phyloP scores from a whole-genome alignment of 768 basidiomycete species.

The Pleurotus tuber-regium region DNA sequence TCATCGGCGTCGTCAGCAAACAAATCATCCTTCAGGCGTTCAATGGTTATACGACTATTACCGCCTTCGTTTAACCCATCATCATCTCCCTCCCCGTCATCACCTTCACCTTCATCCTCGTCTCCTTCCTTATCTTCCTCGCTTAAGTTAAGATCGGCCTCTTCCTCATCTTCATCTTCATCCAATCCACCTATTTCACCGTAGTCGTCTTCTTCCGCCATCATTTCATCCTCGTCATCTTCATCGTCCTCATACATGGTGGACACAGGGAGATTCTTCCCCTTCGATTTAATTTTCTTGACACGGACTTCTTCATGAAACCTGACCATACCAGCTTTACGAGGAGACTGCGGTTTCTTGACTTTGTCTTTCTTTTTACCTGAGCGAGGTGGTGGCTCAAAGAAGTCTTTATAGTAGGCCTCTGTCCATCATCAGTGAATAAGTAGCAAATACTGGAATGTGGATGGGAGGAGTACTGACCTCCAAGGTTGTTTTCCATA shows the following conservation, averaged over 20 bases:
- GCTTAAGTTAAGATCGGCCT: slow-evolving; percentile 21
- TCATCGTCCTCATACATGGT: slow-evolving; percentile 32
- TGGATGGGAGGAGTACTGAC: slow-evolving; percentile 17
- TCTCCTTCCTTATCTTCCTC: slow-evolving; percentile 27
- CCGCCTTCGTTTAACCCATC: slow-evolving; percentile 35
- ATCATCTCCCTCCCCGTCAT: slow-evolving; percentile 28
- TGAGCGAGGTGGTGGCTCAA: slow-evolving; percentile 60
- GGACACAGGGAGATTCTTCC: slow-evolving; percentile 59
- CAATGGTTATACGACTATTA: slow-evolving; percentile 41
- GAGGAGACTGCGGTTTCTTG: slow-evolving; percentile 15
- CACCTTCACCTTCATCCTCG: slow-evolving; percentile 23
- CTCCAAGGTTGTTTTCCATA: slow-evolving; percentile 35
- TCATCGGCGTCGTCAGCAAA: slow-evolving; percentile 37
- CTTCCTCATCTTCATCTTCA: slow-evolving; percentile 25
- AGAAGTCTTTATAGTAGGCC: slow-evolving; percentile 76
- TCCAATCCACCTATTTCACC: slow-evolving; percentile 36
- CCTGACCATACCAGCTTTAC: slow-evolving; percentile 53
- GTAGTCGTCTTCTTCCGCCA: slow-evolving; percentile 29
- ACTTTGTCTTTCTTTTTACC: slow-evolving; percentile 15
- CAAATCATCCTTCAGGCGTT: slow-evolving; percentile 59
- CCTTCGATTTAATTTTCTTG: slow-evolving; percentile 74
- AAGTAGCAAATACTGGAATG: neutral
- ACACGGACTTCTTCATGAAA: slow-evolving; percentile 82
- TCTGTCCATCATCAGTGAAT: slow-evolving; percentile 36
- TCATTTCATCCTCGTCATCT: slow-evolving; percentile 38